Conservation (phyloP, 768 basidiomycete species). For the Termitomyces sp. region DNA sequence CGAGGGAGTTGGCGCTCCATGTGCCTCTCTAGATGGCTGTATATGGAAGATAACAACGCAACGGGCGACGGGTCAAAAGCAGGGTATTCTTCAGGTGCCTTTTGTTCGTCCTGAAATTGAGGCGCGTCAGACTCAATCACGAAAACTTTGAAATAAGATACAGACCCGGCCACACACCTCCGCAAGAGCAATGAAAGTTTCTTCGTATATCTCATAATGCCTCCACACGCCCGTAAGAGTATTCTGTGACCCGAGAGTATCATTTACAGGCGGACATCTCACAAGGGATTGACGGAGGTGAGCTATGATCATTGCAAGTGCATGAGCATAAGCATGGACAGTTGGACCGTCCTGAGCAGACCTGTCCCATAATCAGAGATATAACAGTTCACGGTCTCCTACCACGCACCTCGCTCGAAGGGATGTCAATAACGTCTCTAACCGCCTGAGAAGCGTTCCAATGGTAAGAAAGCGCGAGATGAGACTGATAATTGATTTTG, state of each 20-base stretch:
- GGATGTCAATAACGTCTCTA: slow-evolving; percentile 50
- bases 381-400: neutral
- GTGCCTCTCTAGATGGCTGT: slow-evolving; percentile 50
- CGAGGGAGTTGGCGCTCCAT: slow-evolving; percentile 50
- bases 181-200: slow-evolving; percentile 48
- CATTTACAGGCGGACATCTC: slow-evolving; percentile 32
- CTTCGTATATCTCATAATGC: slow-evolving; percentile 48
- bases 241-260: slow-evolving; percentile 14
- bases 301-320: slow-evolving; percentile 51
- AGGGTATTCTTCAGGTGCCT: slow-evolving; percentile 36
- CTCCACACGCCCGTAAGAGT: slow-evolving; percentile 44
- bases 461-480: slow-evolving; percentile 62
- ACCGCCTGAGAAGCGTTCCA: slow-evolving; percentile 62
- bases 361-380: slow-evolving; percentile 23
- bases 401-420: slow-evolving; percentile 47
- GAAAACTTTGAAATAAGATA: neutral
- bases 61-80: slow-evolving; percentile 41
- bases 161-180: slow-evolving; percentile 59
- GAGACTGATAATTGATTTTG: slow-evolving; percentile 37
- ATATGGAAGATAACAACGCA: slow-evolving; percentile 58
- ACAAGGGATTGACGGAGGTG: slow-evolving; percentile 48
- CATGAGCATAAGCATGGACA: slow-evolving; percentile 64
- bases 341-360: slow-evolving; percentile 47
- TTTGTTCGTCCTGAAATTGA: slow-evolving; percentile 26
- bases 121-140: slow-evolving; percentile 1